phyloP scores from a whole-genome alignment of 768 basidiomycete species.

The Boletus sp. region DNA sequence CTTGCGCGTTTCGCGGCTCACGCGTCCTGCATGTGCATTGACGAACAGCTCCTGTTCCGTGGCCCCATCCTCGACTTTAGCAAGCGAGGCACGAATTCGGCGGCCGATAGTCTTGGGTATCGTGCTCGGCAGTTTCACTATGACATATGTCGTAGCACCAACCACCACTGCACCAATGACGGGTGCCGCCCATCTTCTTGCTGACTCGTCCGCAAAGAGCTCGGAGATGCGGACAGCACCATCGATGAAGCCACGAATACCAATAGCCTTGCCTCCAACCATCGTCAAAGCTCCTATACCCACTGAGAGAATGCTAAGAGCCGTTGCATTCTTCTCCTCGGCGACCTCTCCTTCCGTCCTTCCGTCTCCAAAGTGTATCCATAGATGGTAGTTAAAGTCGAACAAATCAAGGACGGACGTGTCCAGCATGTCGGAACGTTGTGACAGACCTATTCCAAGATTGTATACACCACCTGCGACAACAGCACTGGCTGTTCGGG shows the following conservation, averaged over 20 bases:
- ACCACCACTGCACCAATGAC: constrained; percentile 73
- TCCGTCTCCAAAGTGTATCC: constrained; percentile 63
- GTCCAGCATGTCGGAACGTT: constrained; percentile 74
- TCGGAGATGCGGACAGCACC: constrained; percentile 74
- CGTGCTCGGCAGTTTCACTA: constrained; percentile 83
- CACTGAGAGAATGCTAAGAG: constrained; percentile 70
- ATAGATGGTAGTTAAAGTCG: constrained; percentile 80
- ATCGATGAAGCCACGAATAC: constrained; percentile 74
- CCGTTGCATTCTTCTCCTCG: constrained; percentile 49
- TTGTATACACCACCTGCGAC: constrained; percentile 79
- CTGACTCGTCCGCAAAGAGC: constrained; percentile 73
- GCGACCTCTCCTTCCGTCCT: constrained; percentile 27
- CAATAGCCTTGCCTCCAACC: constrained; percentile 81
- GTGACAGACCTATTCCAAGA: constrained; percentile 79
- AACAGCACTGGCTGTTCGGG: constrained; percentile 45
- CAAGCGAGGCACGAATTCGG: constrained; percentile 67
- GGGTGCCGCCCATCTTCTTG: constrained; percentile 86
- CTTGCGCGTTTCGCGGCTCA: constrained; percentile 87
- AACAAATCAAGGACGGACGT: constrained; percentile 82
- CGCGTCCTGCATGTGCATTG: constrained; percentile 63
- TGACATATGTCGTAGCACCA: constrained; percentile 75
- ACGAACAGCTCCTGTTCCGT: constrained; percentile 60
- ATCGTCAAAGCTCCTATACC: constrained; percentile 87
- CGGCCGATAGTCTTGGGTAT: constrained; percentile 90
- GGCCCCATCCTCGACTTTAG: constrained; percentile 42